phyloP scores from a whole-genome alignment of 208 protist species.

The Kentomonas sorsogonicus region DNA sequence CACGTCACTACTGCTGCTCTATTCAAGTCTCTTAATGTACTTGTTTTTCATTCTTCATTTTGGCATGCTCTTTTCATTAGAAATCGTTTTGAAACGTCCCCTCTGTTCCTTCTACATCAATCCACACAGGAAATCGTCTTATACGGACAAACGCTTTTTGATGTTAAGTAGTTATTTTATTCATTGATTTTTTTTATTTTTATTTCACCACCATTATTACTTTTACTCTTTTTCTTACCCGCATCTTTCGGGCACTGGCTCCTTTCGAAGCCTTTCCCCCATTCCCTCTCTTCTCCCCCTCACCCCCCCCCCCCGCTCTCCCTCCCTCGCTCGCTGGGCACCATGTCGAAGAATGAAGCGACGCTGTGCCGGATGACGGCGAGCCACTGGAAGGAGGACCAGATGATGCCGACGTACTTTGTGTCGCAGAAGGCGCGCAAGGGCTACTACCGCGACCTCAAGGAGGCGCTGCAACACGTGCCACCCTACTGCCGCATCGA shows the following conservation, averaged over 20 bases:
- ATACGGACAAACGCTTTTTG: too few relatives aligned
- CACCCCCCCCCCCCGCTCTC: background rate
- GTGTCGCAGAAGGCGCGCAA: slow-evolving; percentile 29
- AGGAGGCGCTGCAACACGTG: slow-evolving; percentile 33
- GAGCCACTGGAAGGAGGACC: slow-evolving; percentile 27
- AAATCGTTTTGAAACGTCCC: too few relatives aligned
- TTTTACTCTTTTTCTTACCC: too few relatives aligned
- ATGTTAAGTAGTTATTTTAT: slow-evolving; percentile 10
- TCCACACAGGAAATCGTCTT: too few relatives aligned
- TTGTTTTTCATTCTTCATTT: slow-evolving; percentile 14
- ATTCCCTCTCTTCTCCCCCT: too few relatives aligned
- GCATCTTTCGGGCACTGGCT: too few relatives aligned
- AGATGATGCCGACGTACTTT: slow-evolving; percentile 44
- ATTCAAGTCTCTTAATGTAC: background rate
- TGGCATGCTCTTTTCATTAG: too few relatives aligned
- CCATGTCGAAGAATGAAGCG: slow-evolving; percentile 14
- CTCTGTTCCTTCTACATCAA: too few relatives aligned
- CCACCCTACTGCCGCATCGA: slow-evolving; percentile 42
- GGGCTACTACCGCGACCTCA: slow-evolving; percentile 27
- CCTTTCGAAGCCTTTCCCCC: too few relatives aligned
- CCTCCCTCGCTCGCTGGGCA: background rate
- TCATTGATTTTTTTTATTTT: slow-evolving; percentile 2
- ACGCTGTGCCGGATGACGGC: slow-evolving; percentile 38
- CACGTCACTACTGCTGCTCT: too few relatives aligned
- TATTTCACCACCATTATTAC: background rate